Evolutionary conservation across 2,329 filamentous ascomycete genomes (phyloP), one percentile per base, ranked within the genome.

Genomic region (Apiospora saccharicola): DNA sequence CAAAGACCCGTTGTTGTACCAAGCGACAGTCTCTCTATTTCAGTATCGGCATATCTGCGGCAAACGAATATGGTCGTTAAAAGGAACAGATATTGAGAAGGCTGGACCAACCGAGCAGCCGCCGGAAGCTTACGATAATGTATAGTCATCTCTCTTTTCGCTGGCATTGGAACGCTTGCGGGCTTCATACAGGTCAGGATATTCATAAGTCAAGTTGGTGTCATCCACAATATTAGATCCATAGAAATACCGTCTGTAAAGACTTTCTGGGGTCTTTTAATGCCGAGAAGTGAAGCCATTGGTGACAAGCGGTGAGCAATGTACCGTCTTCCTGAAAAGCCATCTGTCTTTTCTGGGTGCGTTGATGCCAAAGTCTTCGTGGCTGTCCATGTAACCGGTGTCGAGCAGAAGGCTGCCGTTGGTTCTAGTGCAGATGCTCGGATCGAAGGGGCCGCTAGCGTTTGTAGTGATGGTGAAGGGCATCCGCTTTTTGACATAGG

Each of bases 321-420:
- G 51, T 34, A 69, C 24, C 7, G 53, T 37, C n/a, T 34, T 67
- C 24, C 71, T 44, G 41, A 69, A 71, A 2, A 30, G 30, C 22
- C 77, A 69, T 13, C 75, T 68, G 24, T 78, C 71, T 0, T 76
- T n/a, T 7, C 24, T 22, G 0, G 74, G 75, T 2, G 72, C 70
- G 44, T 78, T 79, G 12, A 79, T 69, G 0, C 77, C 78, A 3
- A 79, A 41, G 26, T 79, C 68, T 0, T 68, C 30, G 22, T 76
- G 69, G 16, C 73, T 76, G 30, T 77, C 69, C 4, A 79, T 46
- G 67, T 71, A 70, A 0, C 74, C 75, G 0, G 75, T 73, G 13
- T 75, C 76, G 2, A 76, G 10, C 10, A 72, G 34, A 10, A 75
- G 34, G 2, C 70, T 77, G 1, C 24, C 10, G 5, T 70, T 47